Percentiles rank a stretch among this genome's conserved stretches.
Evolutionary conservation across 495 filamentous ascomycete species (phyloP).

Genomic region (Penicillium maclennaniae): DNA sequence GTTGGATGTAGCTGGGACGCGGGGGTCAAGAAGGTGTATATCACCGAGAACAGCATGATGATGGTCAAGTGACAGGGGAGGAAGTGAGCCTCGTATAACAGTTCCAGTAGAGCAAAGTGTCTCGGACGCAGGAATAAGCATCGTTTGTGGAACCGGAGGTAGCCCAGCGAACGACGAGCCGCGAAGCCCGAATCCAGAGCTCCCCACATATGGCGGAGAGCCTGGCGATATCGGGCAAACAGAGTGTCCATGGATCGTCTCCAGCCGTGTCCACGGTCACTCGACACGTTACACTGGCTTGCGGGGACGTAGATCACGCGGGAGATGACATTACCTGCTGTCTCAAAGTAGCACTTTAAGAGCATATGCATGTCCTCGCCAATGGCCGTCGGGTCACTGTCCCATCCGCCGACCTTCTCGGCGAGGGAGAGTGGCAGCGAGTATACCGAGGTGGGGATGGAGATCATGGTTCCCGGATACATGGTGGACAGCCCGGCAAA

Average conservation of each 20-base stretch:
- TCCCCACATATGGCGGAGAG: slow-evolving; percentile 69
- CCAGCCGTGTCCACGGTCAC: slow-evolving; percentile 43
- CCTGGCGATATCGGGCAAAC: slow-evolving; percentile 61
- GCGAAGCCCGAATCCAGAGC: slow-evolving; percentile 63
- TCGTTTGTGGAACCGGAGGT: slow-evolving; percentile 22
- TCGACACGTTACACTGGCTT: slow-evolving; percentile 64
- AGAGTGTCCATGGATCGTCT: slow-evolving; percentile 49
- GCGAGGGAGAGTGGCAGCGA: slow-evolving; percentile 59
- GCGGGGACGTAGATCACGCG: slow-evolving; percentile 54
- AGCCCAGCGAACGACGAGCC: slow-evolving; percentile 25
- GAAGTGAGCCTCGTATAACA: slow-evolving; percentile 68
- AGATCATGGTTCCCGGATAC: slow-evolving; percentile 53
- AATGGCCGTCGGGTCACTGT: slow-evolving; percentile 62
- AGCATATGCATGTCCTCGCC: slow-evolving; percentile 75
- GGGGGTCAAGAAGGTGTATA: slow-evolving; percentile 50
- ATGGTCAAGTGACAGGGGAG: slow-evolving; percentile 60
- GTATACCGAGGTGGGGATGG: slow-evolving; percentile 67
- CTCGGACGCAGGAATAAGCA: slow-evolving; percentile 26
- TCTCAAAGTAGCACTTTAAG: slow-evolving; percentile 68
- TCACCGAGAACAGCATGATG: slow-evolving; percentile 54
- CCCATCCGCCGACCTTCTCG: slow-evolving; percentile 63
- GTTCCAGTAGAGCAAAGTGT: slow-evolving; percentile 48
- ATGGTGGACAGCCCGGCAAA: slow-evolving; percentile 64
- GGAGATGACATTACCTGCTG: slow-evolving; percentile 56
- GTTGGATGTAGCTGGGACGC: slow-evolving; percentile 43